Base-by-base conservation (phyloP, 305 asterid species). In the Petunia hybrid region DNA sequence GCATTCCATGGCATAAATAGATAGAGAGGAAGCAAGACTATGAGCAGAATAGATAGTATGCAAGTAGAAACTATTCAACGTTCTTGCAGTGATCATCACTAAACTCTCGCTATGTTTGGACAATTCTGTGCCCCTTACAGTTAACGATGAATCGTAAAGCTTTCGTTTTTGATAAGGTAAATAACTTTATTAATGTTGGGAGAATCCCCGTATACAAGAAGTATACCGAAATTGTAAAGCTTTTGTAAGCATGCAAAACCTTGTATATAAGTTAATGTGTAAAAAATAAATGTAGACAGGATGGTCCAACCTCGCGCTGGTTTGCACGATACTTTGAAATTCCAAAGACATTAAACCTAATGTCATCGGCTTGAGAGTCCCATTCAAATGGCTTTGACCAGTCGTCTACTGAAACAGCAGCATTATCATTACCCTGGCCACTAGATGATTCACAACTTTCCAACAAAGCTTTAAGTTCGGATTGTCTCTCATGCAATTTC, bases 281-380 rank as follows among this genome's bases (percentile, higher is more conserved):
- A 79, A 56, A 79, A 79, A 57, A n/a, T 38, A 79, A 65, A 78
- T 56, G 35, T 43, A 38, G 79, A 69, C 62, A 60, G 68, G 46
- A 80, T 60, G 77, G 74, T 66, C 88, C 73, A 75, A 94, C 98
- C 98, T 95, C 99, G 51, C 90, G 89, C 86, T 95, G 99, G 87
- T 95, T 95, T 75, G 98, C 91, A 71, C 99, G 98, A 85, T 94
- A 95, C 3, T 91, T 57, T 10, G 98, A 86, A 82, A 95, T 94
- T 53, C 98, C 98, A 59, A 95, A 95, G 77, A 95, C 84, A 84
- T 95, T 95, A 82, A 95, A 91, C 91, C 97, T 89, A 80, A 91
- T 82, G 84, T 95, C 98, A 83, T 94, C 94, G 84, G 94, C 99
- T 85, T 76, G 83, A 13, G 91, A 77, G 80, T 94, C 98, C 99